phyloP scores from a whole-genome alignment of 352 stramenopile genomes.

The Thalassiosira livingstoniorum region DNA sequence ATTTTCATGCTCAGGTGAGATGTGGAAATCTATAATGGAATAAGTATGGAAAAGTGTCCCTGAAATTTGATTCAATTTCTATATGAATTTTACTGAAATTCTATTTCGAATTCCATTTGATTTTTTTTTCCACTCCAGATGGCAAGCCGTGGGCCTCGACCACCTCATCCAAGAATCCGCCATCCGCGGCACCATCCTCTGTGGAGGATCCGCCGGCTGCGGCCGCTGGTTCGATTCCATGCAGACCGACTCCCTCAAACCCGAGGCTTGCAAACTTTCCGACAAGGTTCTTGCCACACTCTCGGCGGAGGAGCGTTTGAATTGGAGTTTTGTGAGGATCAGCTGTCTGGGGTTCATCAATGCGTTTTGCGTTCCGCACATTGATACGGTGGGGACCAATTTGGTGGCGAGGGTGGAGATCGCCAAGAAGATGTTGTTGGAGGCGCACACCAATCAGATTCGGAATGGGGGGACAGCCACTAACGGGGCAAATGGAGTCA shows the following conservation, averaged over 20 bases:
- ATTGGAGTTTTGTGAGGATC: constrained; percentile 51
- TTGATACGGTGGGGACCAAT: constrained; percentile 40
- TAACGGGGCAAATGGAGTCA: too few species aligned
- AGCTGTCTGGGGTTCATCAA: constrained; percentile 42
- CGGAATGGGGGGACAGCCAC: too few species aligned
- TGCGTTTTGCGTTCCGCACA: constrained; percentile 51
- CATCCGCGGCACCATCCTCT: constrained; percentile 34
- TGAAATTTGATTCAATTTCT: too few species aligned
- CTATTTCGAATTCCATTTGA: too few species aligned
- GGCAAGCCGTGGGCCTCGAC: constrained; percentile 48
- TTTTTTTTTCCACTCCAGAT: too few species aligned
- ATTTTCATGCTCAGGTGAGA: too few species aligned
- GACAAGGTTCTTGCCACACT: constrained; percentile 32
- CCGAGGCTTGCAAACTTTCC: constrained; percentile 40
- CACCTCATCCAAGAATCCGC: constrained; percentile 47
- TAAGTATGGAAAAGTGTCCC: too few species aligned
- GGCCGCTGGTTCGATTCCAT: constrained; percentile 33
- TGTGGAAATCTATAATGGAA: too few species aligned
- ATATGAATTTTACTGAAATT: too few species aligned
- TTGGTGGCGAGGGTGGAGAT: constrained; percentile 9
- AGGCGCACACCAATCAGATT: too few species aligned
- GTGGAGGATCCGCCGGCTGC: constrained; percentile 37
- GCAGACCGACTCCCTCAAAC: constrained; percentile 50
- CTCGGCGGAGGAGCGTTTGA: constrained; percentile 20
- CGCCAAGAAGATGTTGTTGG: constrained; percentile 31